Evolutionary conservation across 148 eudicot genomes (phyloP).

Genomic region (Mesembryanthemum crystallinum): DNA sequence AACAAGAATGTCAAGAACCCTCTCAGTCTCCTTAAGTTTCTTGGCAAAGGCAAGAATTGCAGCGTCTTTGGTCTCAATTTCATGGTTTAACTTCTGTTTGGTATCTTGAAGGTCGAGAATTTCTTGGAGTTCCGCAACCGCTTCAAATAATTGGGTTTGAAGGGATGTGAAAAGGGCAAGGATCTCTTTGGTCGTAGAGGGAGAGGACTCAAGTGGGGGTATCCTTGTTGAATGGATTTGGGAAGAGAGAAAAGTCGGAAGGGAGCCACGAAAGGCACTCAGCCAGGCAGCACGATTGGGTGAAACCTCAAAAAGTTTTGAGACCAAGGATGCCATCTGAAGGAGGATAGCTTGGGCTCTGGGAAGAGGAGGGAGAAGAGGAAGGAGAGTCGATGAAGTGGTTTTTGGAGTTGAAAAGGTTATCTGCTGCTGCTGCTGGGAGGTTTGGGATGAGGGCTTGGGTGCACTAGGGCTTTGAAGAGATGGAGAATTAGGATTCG

Average conservation of each 20-base stretch:
- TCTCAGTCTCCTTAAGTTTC: slow-evolving; percentile 80
- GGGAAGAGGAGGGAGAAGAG: slow-evolving; percentile 85
- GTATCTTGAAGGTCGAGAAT: slow-evolving; percentile 85
- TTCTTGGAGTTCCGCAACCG: slow-evolving; percentile 90
- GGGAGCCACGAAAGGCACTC: slow-evolving; percentile 73
- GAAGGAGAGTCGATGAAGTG: slow-evolving; percentile 64
- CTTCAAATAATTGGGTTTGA: slow-evolving; percentile 83
- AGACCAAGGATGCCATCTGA: slow-evolving; percentile 75
- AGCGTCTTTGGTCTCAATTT: slow-evolving; percentile 56
- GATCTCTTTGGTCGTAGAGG: slow-evolving; percentile 67
- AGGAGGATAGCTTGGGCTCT: slow-evolving; percentile 77
- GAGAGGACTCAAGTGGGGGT: slow-evolving; percentile 48
- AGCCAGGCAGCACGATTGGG: slow-evolving; percentile 82
- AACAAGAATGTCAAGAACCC: slow-evolving; percentile 79
- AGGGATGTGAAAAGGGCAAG: slow-evolving; percentile 63
- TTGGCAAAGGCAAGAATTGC: slow-evolving; percentile 70
- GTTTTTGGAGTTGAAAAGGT: slow-evolving; percentile 35
- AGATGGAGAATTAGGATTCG: slow-evolving; percentile 89
- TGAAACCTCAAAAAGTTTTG: slow-evolving; percentile 78
- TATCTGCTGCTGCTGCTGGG: slow-evolving; percentile 55
- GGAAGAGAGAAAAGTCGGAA: slow-evolving; percentile 67
- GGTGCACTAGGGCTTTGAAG: slow-evolving; percentile 59
- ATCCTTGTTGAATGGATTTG: slow-evolving; percentile 43
- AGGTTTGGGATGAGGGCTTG: slow-evolving; percentile 54
- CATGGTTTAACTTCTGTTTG: slow-evolving; percentile 59